Conservation (phyloP, 176 grass and related monocot genomes). For the Eragrostis curvula region DNA sequence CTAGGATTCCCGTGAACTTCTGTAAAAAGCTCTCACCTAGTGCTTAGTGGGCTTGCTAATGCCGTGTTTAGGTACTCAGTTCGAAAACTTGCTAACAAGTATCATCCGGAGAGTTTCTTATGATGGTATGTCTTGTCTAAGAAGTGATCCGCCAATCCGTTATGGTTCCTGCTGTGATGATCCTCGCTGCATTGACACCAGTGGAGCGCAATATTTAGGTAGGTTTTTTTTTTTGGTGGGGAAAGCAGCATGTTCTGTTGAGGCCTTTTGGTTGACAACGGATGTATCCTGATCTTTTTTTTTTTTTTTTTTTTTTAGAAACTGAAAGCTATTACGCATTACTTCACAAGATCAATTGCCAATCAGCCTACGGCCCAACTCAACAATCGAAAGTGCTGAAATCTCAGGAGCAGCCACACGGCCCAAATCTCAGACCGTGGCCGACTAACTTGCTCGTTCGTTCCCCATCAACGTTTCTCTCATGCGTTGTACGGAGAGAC, state of each 20-base stretch:
- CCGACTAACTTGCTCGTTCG: background rate
- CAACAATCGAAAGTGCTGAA: background rate
- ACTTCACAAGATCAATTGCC: too few relatives aligned
- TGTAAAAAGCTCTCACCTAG: background rate
- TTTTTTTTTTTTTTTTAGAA: too few relatives aligned
- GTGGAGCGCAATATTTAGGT: too few relatives aligned
- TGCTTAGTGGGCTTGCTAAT: background rate
- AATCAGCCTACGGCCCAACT: background rate
- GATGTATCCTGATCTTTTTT: too few relatives aligned
- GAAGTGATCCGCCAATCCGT: too few relatives aligned
- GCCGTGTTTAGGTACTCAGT: background rate
- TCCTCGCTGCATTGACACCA: too few relatives aligned
- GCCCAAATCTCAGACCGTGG: background rate
- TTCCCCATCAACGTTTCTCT: background rate
- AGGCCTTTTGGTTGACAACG: too few relatives aligned
- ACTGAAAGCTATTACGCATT: too few relatives aligned
- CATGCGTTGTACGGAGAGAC: background rate
- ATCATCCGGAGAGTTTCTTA: background rate
- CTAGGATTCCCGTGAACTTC: background rate
- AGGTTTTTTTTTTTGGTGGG: too few relatives aligned
- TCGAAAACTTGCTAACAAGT: background rate
- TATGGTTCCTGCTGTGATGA: too few relatives aligned
- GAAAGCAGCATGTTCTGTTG: too few relatives aligned
- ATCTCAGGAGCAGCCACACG: background rate
- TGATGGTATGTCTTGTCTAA: too few relatives aligned